Base-by-base conservation (phyloP, 768 basidiomycete species). In the Floccularia luteovirens region DNA sequence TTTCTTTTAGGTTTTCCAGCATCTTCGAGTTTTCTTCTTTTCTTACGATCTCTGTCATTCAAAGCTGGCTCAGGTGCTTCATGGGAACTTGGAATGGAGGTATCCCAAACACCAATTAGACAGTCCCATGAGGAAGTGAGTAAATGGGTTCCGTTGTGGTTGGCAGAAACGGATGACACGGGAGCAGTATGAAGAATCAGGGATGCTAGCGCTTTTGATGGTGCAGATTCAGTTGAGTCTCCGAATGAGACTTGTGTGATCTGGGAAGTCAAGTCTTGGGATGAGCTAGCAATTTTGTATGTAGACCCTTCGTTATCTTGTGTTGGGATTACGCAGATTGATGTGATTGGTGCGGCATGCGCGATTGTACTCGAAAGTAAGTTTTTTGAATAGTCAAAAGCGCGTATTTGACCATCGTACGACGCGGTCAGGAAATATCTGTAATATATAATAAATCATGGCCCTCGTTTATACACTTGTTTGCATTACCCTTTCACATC, bases 71-170 rank as follows among this genome's bases (percentile, higher is more conserved):
- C 64, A 3, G 67, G 58, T 0, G 87, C 69, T 48, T 93, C 83
- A 50, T 92, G 85, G 2, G 61, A 49, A 0, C 59, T 49, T 0
- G 89, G 82, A 24, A 85, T 65, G 1, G 55, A 51, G 3, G 79
- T 79, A 44, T 82, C 78, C 83, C 82, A 98, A 3, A 92, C 50
- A 2, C 90, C 89, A 41, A 98, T 70, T 12, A 91, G 67, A 6
- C 75, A 70, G 51, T 99, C 93, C 90, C 91, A 93, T 0, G 86
- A 86, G 0, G 85, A 73, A 0, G 90, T 91, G 24, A 98, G 65
- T 13, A 98, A 63, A 43, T 80, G 74, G 2, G 72, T 64, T 2
- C 84, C 79, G 6, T 67, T 50, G 5, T 56, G 24, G 41, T 77
- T 75, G 0, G 82, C 57, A 0, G 77, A 51, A 28, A 97, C 64